phyloP scores from a whole-genome alignment of 2,329 filamentous ascomycete genomes.

The Alternaria sp. region DNA sequence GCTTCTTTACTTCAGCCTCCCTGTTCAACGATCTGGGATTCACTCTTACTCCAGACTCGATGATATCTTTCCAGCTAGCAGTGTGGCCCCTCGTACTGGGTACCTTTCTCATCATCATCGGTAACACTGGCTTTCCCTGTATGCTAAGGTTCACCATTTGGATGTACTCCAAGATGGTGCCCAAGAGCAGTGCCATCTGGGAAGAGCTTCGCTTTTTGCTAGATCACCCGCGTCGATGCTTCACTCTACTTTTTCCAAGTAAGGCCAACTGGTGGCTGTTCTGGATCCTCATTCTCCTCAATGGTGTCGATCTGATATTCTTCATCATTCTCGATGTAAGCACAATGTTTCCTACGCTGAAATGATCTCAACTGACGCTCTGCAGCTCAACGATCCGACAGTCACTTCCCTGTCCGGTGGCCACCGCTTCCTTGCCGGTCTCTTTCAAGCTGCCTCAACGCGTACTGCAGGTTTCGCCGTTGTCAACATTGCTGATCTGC shows the following conservation, averaged over 20 bases:
- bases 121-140: slow-evolving; percentile 94
- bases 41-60: slow-evolving; percentile 90
- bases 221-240: slow-evolving; percentile 94
- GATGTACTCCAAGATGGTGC: slow-evolving; percentile 72
- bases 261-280: slow-evolving; percentile 97
- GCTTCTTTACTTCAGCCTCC: slow-evolving; percentile 84
- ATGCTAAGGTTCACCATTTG: slow-evolving; percentile 96
- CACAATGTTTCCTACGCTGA: slow-evolving; percentile 24
- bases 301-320: slow-evolving; percentile 84
- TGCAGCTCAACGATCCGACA: slow-evolving; percentile 72
- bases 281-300: slow-evolving; percentile 80
- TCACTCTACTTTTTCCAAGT: slow-evolving; percentile 90
- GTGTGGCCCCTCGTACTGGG: slow-evolving; percentile 78
- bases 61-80: slow-evolving; percentile 85
- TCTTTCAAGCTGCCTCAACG: slow-evolving; percentile 90
- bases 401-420: slow-evolving; percentile 75
- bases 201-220: slow-evolving; percentile 91
- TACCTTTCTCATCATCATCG: slow-evolving; percentile 88
- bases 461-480: slow-evolving; percentile 90
- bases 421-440: slow-evolving; percentile 80
- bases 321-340: slow-evolving; percentile 90
- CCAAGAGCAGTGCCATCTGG: slow-evolving; percentile 74
- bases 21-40: slow-evolving; percentile 96
- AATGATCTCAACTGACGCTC: slow-evolving; percentile 9
- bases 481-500: slow-evolving; percentile 77